Evolutionary conservation across 768 basidiomycete genomes (phyloP).

Genomic region (Mycena galopus): DNA sequence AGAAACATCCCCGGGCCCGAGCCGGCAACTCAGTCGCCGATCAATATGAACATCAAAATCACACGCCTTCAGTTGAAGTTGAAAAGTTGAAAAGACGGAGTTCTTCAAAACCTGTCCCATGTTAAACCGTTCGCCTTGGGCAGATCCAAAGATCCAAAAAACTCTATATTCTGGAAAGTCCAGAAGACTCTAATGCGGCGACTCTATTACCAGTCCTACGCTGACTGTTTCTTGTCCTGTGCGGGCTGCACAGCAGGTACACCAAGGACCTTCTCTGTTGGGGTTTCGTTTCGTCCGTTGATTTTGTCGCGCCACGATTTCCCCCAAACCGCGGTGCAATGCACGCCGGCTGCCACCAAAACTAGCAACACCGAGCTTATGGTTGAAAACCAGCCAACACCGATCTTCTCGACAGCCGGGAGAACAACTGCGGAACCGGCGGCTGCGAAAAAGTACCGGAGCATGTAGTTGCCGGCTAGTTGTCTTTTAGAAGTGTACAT

Average conservation of each 20-base stretch:
- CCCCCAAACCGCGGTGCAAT: conserved; percentile 32
- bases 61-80: too few species aligned
- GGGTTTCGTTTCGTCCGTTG: not conserved
- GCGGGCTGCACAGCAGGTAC: not conserved
- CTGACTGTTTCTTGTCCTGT: not conserved
- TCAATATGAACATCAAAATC: not conserved
- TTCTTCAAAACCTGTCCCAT: too few species aligned
- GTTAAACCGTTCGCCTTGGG: too few species aligned
- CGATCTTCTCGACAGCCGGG: conserved; percentile 33
- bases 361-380: conserved; percentile 30
- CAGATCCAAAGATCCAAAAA: too few species aligned
- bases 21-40: not conserved
- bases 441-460: conserved; percentile 35
- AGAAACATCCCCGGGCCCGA: not conserved
- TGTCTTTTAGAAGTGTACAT: not conserved
- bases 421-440: conserved; percentile 33
- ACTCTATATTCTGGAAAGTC: too few species aligned
- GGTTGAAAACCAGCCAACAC: conserved; percentile 37
- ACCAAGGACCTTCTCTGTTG: not conserved
- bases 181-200: too few species aligned
- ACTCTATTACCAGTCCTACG: too few species aligned
- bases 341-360: conserved; percentile 2
- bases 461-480: conserved; percentile 34
- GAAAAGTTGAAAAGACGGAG: too few species aligned
- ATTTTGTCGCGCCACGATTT: conserved; percentile 31